Conservation (phyloP, 257 asterid species). For the Nicotiana knightiana region DNA sequence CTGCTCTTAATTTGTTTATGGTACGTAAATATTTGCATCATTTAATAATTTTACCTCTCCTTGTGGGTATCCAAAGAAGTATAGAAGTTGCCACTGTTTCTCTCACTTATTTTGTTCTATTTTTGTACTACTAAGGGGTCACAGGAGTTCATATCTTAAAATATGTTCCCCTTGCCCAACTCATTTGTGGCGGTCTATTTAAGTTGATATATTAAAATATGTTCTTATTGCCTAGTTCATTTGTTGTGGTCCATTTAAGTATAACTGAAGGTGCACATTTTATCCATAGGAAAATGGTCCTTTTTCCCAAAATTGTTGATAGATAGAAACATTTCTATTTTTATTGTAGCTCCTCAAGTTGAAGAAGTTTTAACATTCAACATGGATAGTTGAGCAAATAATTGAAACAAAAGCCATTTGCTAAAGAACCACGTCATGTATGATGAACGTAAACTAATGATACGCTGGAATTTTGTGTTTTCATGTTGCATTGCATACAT, state of each 20-base stretch:
- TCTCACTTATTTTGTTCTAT: not conserved
- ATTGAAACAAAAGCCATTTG: not conserved
- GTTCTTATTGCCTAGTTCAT: not conserved
- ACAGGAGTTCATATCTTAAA: not conserved
- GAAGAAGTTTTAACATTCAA: not conserved
- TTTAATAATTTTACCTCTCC: not conserved
- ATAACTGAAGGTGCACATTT: not conserved
- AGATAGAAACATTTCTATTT: not conserved
- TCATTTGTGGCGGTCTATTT: not conserved
- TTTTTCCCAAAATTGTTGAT: not conserved
- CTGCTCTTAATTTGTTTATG: not conserved
- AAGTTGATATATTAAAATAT: not conserved
- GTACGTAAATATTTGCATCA: not conserved
- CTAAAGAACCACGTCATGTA: not conserved
- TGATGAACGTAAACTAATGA: not conserved
- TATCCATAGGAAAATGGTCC: not conserved
- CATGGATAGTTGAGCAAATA: not conserved
- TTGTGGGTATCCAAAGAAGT: not conserved
- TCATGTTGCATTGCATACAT: not conserved
- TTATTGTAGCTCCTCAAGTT: not conserved
- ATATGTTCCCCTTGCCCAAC: not conserved
- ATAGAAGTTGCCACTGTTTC: not conserved
- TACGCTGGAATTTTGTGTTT: not conserved
- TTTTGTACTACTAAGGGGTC: not conserved
- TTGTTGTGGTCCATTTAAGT: not conserved